Evolutionary conservation across 495 filamentous ascomycete species (phyloP), one percentile per base, ranked within the genome.

Genomic region (Chaetomium tenue): DNA sequence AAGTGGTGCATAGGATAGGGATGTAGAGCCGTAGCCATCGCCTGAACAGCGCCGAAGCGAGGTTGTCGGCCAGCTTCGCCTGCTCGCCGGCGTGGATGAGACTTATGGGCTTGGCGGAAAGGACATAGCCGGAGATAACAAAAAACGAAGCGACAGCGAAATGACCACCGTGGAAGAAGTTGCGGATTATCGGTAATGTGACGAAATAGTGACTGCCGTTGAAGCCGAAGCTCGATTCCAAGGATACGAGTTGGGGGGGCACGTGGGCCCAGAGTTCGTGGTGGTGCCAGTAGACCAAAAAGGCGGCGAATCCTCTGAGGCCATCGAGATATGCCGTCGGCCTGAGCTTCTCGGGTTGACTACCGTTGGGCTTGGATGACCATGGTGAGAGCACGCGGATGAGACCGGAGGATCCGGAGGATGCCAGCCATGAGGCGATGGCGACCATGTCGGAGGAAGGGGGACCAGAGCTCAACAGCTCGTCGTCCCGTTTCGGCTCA

Each of bases 71-170:
- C 11, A 76, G 53, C 60, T 72, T 72, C 16, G 77, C 77, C 54
- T 66, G 66, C 12, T 85, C 79, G 30, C 75, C 75, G 20, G 77
- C 71, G 22, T 82, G 82, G 20, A 85, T 76, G 25, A 83, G 71
- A n/a, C 67, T 63, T 58, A 86, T 56, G 1, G 83, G 83, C 66
- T 81, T 83, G 33, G 70, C 54, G 7, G 81, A 79, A n/a, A 87
- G 73, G 30, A 81, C 84, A 60, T 81, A 81, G 55, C 79, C 79
- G 1, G 79, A 81, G 54, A 82, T 78, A 66, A 82, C 77, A 70
- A 74, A 82, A 69, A 82, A 82, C 23, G 76, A 72, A 42, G 82
- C 78, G n/a, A 86, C 84, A 44, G 83, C 81, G 48, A 77, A 78
- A 67, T 83, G 81, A 0, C 81, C 82, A 16, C 82, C 83, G 11